Evolutionary conservation across 2,329 filamentous ascomycete species (phyloP).

Genomic region (Aspergillus neotritici): DNA sequence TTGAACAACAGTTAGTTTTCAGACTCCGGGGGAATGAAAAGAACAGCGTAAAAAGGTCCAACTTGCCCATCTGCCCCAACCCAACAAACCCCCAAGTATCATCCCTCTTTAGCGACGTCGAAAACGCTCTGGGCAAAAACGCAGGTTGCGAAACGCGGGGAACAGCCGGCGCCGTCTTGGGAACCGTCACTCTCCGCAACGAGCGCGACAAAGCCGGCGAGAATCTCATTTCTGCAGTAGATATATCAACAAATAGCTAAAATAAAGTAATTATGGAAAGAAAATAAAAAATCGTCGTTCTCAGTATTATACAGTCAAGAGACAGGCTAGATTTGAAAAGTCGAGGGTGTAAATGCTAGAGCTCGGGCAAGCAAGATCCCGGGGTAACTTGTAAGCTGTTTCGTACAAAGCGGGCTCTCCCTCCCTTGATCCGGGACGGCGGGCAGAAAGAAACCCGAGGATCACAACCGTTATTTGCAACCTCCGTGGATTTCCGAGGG

Average conservation of each 20-base stretch:
- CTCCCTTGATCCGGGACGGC: no score
- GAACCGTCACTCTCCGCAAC: constrained; percentile 7
- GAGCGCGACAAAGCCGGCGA: no score
- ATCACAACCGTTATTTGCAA: background rate
- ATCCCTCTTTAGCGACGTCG: constrained; percentile 40
- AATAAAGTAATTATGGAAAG: no score
- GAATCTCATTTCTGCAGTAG: no score
- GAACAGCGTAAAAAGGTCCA: background rate
- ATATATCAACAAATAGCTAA: no score
- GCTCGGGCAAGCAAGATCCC: no score
- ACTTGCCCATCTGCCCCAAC: constrained; percentile 56
- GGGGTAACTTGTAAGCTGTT: no score
- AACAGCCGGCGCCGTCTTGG: constrained; percentile 4
- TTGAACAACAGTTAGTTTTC: constrained; percentile 2
- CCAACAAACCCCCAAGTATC: constrained; percentile 57
- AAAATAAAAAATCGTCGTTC: no score
- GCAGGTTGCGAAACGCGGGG: background rate
- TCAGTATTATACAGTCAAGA: no score
- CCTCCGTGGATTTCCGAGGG: constrained; percentile 10
- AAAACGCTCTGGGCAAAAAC: constrained; percentile 37
- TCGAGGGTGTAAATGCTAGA: no score
- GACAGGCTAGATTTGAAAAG: no score
- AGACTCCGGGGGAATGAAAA: background rate
- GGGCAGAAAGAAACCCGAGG: background rate
- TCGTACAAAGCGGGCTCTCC: no score